These are phyloP conservation scores for Leishmania lainsoni DNA, from an alignment of 208 protist species.

Conservation along the genomic window DNA sequence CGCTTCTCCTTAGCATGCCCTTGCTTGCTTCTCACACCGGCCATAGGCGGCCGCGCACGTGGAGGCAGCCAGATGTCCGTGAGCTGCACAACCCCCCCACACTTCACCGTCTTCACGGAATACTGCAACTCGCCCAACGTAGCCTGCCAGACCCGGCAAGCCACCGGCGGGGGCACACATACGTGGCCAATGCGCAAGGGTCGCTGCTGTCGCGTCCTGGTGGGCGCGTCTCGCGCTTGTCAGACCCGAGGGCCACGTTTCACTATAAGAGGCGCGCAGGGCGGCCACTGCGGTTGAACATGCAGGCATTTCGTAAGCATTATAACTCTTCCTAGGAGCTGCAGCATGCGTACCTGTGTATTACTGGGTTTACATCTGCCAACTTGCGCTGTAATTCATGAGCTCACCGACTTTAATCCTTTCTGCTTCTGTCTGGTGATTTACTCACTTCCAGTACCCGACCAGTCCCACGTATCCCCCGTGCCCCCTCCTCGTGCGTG, in stretches of 20 bases:
- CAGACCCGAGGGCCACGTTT: conserved; percentile 41
- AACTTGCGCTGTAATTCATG: not conserved
- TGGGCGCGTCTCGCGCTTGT: conserved; percentile 39
- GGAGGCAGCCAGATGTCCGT: conserved; percentile 25
- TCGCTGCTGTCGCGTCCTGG: conserved; percentile 68
- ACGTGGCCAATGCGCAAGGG: conserved; percentile 36
- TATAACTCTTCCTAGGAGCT: conserved; percentile 46
- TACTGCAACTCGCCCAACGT: conserved; percentile 40
- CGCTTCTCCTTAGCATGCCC: not conserved
- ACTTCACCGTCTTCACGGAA: conserved; percentile 42
- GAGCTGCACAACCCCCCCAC: conserved; percentile 17
- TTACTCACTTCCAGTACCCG: too few species aligned
- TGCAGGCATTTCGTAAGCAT: conserved; percentile 39
- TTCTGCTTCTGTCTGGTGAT: too few species aligned
- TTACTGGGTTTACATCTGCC: not conserved
- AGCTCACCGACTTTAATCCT: not conserved
- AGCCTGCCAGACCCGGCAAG: conserved; percentile 33
- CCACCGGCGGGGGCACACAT: conserved; percentile 37
- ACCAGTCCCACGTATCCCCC: too few species aligned
- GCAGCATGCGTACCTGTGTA: not conserved
- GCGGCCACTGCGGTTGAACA: conserved; percentile 28
- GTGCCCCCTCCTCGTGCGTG: not conserved
- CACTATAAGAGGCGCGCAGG: conserved; percentile 29
- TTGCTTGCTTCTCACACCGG: not conserved
- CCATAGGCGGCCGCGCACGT: conserved; percentile 3